Evolutionary conservation across 2,329 filamentous ascomycete genomes (phyloP).

Genomic region (Calonectria henricotiae): DNA sequence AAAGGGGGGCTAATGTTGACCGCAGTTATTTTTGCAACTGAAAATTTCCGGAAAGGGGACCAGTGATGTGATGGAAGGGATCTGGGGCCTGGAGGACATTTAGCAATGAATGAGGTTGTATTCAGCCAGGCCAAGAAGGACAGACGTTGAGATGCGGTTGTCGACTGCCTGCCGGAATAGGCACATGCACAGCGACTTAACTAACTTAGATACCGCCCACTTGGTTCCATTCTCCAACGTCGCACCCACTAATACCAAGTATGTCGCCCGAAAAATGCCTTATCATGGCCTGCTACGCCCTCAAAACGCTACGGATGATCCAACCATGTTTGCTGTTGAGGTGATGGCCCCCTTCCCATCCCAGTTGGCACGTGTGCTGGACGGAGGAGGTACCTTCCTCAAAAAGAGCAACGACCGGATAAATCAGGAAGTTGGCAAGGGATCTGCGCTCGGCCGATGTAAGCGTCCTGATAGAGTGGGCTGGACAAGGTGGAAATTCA

Average conservation of each 20-base stretch:
- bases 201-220: slow-evolving; percentile 7
- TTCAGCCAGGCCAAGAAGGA: background rate
- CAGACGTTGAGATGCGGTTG: background rate
- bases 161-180: slow-evolving; percentile 18
- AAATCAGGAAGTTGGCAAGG: slow-evolving; percentile 11
- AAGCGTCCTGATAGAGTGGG: slow-evolving; percentile 4
- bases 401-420: slow-evolving; percentile 24
- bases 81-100: background rate
- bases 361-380: slow-evolving; percentile 21
- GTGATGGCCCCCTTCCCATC: slow-evolving; percentile 5
- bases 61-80: background rate
- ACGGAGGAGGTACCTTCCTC: slow-evolving; percentile 25
- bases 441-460: slow-evolving; percentile 29
- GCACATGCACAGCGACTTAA: background rate
- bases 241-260: slow-evolving; percentile 5
- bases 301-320: background rate
- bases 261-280: slow-evolving; percentile 1
- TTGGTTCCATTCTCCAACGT: background rate
- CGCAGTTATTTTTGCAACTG: slow-evolving; percentile 26
- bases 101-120: background rate
- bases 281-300: slow-evolving; percentile 14
- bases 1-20: slow-evolving; percentile 25
- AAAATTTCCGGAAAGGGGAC: slow-evolving; percentile 29
- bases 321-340: slow-evolving; percentile 7
- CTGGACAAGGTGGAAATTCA: background rate